phyloP scores from a whole-genome alignment of 192 early-diverging fungal genomes.

The Globomyces pollinis-pini region DNA sequence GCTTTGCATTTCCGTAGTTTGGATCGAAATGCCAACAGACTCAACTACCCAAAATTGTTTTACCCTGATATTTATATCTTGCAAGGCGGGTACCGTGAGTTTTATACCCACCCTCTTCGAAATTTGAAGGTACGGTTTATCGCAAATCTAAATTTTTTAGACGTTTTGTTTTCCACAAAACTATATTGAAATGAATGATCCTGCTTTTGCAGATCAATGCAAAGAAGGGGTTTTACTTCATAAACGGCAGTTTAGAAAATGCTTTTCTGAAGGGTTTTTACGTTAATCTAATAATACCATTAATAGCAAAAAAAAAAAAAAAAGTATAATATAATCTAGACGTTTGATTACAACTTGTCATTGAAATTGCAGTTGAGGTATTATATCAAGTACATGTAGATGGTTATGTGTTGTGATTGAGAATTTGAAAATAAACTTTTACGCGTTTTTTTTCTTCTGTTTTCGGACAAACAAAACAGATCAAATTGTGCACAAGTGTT shows the following conservation, averaged over 20 bases:
- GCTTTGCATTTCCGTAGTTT: constrained; percentile 65
- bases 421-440: too few relatives aligned
- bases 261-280: constrained; percentile 1
- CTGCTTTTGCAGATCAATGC: constrained; percentile 41
- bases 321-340: too few relatives aligned
- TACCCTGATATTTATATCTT: constrained; percentile 85
- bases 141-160: too few relatives aligned
- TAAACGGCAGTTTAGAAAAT: constrained; percentile 31
- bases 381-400: too few relatives aligned
- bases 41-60: constrained; percentile 64
- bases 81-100: constrained; percentile 73
- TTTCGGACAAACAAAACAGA: too few relatives aligned
- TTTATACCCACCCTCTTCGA: constrained; percentile 51
- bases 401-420: too few relatives aligned
- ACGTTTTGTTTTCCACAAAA: constrained; percentile 59
- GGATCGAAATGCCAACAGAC: constrained; percentile 64
- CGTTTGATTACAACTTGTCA: too few relatives aligned
- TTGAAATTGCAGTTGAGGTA: too few relatives aligned
- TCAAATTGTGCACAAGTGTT: too few relatives aligned
- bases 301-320: too few relatives aligned
- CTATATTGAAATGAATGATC: constrained; percentile 76
- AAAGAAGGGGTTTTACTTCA: constrained; percentile 6
- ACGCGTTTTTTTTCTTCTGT: too few relatives aligned
- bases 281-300: constrained; percentile 4
- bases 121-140: not conserved